Percentiles rank a stretch among this genome's conserved stretches.
Evolutionary conservation across 2,329 filamentous ascomycete species (phyloP).

Genomic region (Penicillium vulpinum): DNA sequence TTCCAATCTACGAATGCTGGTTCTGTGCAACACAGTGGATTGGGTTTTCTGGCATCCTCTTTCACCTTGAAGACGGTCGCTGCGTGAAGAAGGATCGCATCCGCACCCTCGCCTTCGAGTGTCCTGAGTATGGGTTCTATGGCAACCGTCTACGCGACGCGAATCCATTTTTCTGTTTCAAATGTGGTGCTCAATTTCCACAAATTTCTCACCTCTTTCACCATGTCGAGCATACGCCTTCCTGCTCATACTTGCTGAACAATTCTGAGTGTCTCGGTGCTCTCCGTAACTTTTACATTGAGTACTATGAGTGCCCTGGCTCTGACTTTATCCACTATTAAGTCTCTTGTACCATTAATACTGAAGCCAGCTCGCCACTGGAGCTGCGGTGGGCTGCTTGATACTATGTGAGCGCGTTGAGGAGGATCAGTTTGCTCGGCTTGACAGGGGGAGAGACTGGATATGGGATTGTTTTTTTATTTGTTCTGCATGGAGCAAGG

Average conservation of each 20-base stretch:
- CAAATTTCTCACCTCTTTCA: not conserved
- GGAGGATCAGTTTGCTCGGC: not conserved
- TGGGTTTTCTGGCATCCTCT: not conserved
- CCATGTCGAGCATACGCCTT: not conserved
- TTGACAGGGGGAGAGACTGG: too few species aligned
- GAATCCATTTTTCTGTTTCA: not conserved
- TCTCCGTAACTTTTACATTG: slow-evolving; percentile 2
- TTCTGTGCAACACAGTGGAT: not conserved
- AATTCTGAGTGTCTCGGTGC: not conserved
- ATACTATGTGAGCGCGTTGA: not conserved
- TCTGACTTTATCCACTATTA: not conserved
- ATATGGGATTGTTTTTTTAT: not conserved
- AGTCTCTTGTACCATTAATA: not conserved
- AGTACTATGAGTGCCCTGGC: slow-evolving; percentile 6
- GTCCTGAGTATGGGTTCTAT: not conserved
- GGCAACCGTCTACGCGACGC: not conserved
- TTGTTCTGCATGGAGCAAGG: not conserved
- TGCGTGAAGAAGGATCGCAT: slow-evolving; percentile 1
- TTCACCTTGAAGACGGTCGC: not conserved
- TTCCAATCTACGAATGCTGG: slow-evolving; percentile 4
- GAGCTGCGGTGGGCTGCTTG: not conserved
- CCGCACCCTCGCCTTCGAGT: slow-evolving; percentile 1
- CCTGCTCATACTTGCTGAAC: not conserved
- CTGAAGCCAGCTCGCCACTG: not conserved
- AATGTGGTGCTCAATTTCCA: not conserved